Evolutionary conservation across 768 basidiomycete species (phyloP).

Genomic region (Leccinellum albellum): DNA sequence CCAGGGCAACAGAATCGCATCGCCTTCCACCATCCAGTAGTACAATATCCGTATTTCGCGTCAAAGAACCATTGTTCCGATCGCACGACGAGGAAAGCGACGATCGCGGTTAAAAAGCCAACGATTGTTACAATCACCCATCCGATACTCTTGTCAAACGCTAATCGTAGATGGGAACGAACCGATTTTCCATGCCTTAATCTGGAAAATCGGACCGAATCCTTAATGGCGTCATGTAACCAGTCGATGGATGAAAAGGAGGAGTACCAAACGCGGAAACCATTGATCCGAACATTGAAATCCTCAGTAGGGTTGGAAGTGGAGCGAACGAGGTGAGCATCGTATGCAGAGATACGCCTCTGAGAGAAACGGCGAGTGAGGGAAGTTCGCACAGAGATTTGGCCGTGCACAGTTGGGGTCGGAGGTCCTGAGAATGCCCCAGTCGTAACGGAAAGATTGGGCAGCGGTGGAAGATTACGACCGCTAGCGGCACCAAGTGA

Average conservation of each 20-base stretch:
- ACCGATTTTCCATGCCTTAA: conserved; percentile 68
- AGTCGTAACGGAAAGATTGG: conserved; percentile 30
- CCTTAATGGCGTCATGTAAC: conserved; percentile 95
- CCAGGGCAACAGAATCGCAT: conserved; percentile 78
- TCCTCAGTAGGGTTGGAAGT: conserved; percentile 39
- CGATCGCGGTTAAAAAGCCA: conserved; percentile 78
- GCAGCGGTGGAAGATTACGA: conserved; percentile 37
- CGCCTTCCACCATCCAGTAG: conserved; percentile 62
- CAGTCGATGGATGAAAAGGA: conserved; percentile 92
- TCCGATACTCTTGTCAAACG: conserved; percentile 74
- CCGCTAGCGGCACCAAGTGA: conserved; percentile 28
- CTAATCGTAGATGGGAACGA: conserved; percentile 59
- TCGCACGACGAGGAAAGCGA: conserved; percentile 84
- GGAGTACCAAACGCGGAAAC: conserved; percentile 82
- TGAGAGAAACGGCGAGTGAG: conserved; percentile 42
- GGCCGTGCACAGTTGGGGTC: conserved; percentile 30
- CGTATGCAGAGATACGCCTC: conserved; percentile 73
- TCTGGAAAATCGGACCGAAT: conserved; percentile 75
- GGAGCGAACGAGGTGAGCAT: conserved; percentile 41
- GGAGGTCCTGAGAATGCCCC: conserved; percentile 36
- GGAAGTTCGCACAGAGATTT: conserved; percentile 31
- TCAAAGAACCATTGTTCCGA: conserved; percentile 90
- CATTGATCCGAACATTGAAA: conserved; percentile 69
- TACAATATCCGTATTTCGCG: conserved; percentile 88
- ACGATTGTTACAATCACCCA: conserved; percentile 89